Conservation (phyloP, 2,329 filamentous ascomycete genomes). For the Aspergillaceae sp. region DNA sequence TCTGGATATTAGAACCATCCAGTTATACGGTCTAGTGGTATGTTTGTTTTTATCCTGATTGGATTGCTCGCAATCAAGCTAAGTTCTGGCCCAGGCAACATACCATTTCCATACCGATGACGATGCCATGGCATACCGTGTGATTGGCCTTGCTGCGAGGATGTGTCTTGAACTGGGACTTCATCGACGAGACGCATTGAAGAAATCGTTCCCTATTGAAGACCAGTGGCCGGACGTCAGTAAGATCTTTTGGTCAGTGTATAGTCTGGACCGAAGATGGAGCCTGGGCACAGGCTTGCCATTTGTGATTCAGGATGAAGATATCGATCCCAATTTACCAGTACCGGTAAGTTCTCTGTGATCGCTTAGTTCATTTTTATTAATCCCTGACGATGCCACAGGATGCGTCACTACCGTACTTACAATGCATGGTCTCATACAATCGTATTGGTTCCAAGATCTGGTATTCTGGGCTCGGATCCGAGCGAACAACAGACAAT, state of each 20-base stretch:
- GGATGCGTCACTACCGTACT: slow-evolving; percentile 53
- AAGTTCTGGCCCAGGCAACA: slow-evolving; percentile 44
- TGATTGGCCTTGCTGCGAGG: slow-evolving; percentile 73
- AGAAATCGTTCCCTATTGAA: slow-evolving; percentile 58
- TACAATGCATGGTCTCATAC: slow-evolving; percentile 78
- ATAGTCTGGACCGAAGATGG: slow-evolving; percentile 78
- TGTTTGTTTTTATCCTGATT: slow-evolving; percentile 3
- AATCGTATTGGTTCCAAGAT: slow-evolving; percentile 76
- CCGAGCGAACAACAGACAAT: slow-evolving; percentile 56
- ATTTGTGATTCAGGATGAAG: slow-evolving; percentile 74
- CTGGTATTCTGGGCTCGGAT: slow-evolving; percentile 69
- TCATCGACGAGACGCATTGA: slow-evolving; percentile 67
- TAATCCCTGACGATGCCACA: slow-evolving; percentile 10
- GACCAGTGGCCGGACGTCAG: slow-evolving; percentile 59
- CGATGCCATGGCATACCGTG: slow-evolving; percentile 75
- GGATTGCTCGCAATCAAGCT: background rate
- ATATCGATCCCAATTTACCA: slow-evolving; percentile 71
- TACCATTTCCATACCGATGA: slow-evolving; percentile 83
- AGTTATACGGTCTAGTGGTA: slow-evolving; percentile 46
- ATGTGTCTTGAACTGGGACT: slow-evolving; percentile 74
- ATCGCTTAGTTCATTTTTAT: background rate
- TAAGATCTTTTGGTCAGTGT: slow-evolving; percentile 77
- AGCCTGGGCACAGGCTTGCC: slow-evolving; percentile 83
- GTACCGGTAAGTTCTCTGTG: slow-evolving; percentile 54
- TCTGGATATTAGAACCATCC: slow-evolving; percentile 50